Evolutionary conservation across 2,329 filamentous ascomycete genomes (phyloP), one percentile per base, ranked within the genome.

Genomic region (Alternaria brassicicola): DNA sequence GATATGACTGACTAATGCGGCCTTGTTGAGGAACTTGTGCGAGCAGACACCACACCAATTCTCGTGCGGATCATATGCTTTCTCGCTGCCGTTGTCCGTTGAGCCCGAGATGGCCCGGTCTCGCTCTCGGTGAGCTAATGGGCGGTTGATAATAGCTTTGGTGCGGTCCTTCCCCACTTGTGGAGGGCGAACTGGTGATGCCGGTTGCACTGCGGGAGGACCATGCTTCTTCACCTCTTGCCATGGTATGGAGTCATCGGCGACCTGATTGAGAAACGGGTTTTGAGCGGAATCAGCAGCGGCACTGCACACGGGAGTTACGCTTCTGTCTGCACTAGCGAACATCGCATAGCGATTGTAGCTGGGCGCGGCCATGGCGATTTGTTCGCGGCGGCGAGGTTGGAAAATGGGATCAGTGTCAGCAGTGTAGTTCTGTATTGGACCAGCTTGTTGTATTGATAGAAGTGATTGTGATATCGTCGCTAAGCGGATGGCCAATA

Each of bases 31-130:
- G 19, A 74, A 69, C 39, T 61, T 66, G 23, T 59, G 30, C 2
- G 59, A 64, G 62, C 74, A 76, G 8, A 74, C 68, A 23, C 73
- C 74, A 39, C 74, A 76, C 70, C 70, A 76, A 35, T 74, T 71
- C 59, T 72, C 68, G 36, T 66, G 59, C 2, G 55, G 57, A 31
- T 72, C 67, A 35, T 57, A 41, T 3, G 26, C 23, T 43, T 64
- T 69, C 26, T 67, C 63, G 31, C 46, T 57, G 6, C 43, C 55
- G 17, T 48, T 51, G 4, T 54, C 50, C 0, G 63, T 65, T 2
- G 60, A 57, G 6, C 19, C 55, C 3, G 67, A 64, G 1, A 49
- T 6, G 7, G 50, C 38, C n/a, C 52, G 54, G 5, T 53, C 45
- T 45, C 57, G 64, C 12, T 43, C 43, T 36, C 53, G 33, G 13